Conservation (phyloP, 345 rosid species). For the Limnanthes douglasii region DNA sequence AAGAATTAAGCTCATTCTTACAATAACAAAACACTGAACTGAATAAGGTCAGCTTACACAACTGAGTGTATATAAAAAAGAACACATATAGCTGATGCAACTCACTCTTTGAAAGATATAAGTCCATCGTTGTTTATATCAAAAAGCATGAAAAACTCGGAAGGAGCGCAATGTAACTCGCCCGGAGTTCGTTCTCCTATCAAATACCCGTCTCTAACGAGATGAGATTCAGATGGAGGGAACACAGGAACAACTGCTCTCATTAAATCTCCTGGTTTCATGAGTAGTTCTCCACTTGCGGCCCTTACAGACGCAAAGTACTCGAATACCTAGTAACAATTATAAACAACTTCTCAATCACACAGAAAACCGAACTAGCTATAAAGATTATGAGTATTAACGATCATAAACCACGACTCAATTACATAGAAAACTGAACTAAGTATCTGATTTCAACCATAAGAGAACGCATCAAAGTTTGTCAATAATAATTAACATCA, state of each 20-base stretch:
- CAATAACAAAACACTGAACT: neutral
- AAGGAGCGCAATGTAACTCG: constrained; percentile 58
- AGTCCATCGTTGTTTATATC: constrained; percentile 69
- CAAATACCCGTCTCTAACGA: constrained; percentile 83
- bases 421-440: no score
- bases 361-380: no score
- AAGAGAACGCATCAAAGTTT: no score
- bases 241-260: constrained; percentile 87
- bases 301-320: constrained; percentile 60
- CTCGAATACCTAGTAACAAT: constrained; percentile 47
- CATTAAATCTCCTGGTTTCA: constrained; percentile 89
- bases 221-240: constrained; percentile 82
- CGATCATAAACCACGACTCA: no score
- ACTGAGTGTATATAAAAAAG: no score
- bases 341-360: neutral
- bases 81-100: neutral
- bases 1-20: constrained; percentile 1
- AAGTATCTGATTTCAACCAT: no score
- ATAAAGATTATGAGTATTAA: no score
- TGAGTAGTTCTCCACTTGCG: constrained; percentile 48
- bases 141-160: constrained; percentile 82
- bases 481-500: no score
- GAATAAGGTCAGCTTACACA: no score
- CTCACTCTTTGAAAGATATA: constrained; percentile 93
- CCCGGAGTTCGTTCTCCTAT: constrained; percentile 85